A percentile compares a stretch with the other conserved stretches of the same genome.
Conservation (phyloP, 2,329 filamentous ascomycete species). For the Stachybotrys chlorohalonatus region DNA sequence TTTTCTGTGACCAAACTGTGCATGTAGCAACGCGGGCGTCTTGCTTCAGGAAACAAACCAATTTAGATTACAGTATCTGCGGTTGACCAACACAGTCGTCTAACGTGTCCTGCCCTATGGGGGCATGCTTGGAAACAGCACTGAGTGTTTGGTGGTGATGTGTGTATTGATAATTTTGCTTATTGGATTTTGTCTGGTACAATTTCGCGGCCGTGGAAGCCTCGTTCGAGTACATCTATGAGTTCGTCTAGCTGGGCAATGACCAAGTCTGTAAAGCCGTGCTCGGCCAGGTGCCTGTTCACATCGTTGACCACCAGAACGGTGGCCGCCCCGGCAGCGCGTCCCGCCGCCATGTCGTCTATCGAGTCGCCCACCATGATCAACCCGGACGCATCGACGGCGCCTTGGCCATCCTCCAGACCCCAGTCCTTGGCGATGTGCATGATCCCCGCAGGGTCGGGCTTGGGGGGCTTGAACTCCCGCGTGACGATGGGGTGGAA, state of each 20-base stretch:
- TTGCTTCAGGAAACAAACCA: slow-evolving; percentile 9
- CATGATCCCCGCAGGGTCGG: slow-evolving; percentile 77
- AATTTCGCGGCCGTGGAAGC: slow-evolving; percentile 50
- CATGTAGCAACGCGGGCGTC: slow-evolving; percentile 10
- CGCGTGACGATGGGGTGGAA: slow-evolving; percentile 79
- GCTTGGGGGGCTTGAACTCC: slow-evolving; percentile 77
- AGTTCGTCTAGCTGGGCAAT: slow-evolving; percentile 68
- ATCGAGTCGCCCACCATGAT: slow-evolving; percentile 72
- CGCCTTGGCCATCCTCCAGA: slow-evolving; percentile 26
- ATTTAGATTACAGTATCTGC: slow-evolving; percentile 12
- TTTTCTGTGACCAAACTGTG: slow-evolving; percentile 10
- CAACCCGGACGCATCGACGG: slow-evolving; percentile 34
- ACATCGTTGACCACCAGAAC: slow-evolving; percentile 80
- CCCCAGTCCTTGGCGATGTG: slow-evolving; percentile 77
- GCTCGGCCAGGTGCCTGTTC: slow-evolving; percentile 60
- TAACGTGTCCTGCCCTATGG: too few relatives aligned
- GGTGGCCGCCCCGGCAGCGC: slow-evolving; percentile 75
- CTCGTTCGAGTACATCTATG: slow-evolving; percentile 63
- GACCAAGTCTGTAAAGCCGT: slow-evolving; percentile 69
- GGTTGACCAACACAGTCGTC: slow-evolving; percentile 3
- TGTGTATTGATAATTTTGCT: background rate
- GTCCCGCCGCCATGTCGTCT: slow-evolving; percentile 87
- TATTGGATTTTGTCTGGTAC: background rate
- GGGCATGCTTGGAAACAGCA: too few relatives aligned
- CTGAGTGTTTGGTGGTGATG: too few relatives aligned